phyloP scores from a whole-genome alignment of 2,329 filamentous ascomycete genomes.

The Parastagonospora nodorum region DNA sequence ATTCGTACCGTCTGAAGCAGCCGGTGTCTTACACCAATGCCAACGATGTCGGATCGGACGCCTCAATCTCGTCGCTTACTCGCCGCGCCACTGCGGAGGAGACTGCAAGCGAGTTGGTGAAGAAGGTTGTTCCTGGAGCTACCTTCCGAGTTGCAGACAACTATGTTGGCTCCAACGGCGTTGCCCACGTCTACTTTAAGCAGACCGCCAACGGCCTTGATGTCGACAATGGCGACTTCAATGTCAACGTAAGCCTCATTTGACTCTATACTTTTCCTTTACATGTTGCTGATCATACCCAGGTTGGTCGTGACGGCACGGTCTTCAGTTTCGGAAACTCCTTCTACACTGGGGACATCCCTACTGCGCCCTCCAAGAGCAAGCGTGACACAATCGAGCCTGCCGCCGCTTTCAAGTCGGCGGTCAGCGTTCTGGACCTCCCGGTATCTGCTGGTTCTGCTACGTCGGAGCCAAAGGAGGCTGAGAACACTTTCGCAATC shows the following conservation, averaged over 20 bases:
- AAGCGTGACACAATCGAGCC: constrained; percentile 54
- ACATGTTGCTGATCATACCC: not conserved
- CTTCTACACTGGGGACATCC: constrained; percentile 54
- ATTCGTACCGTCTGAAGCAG: constrained; percentile 38
- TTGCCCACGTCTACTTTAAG: constrained; percentile 64
- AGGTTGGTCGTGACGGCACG: constrained; percentile 59
- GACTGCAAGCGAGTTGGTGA: constrained; percentile 40
- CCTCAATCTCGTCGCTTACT: constrained; percentile 20
- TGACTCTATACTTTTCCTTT: not conserved
- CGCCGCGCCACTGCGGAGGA: constrained; percentile 35
- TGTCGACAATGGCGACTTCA: constrained; percentile 66
- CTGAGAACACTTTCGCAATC: constrained; percentile 51
- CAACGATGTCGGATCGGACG: constrained; percentile 22
- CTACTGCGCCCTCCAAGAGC: constrained; percentile 39
- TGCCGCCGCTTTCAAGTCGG: constrained; percentile 50
- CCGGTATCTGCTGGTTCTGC: constrained; percentile 50
- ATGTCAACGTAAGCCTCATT: constrained; percentile 59
- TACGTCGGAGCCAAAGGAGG: constrained; percentile 46
- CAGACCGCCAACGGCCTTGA: constrained; percentile 64
- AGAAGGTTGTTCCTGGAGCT: constrained; percentile 40
- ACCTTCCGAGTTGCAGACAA: constrained; percentile 60
- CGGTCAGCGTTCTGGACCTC: constrained; percentile 48
- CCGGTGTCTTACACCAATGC: constrained; percentile 30
- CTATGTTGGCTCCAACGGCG: constrained; percentile 61
- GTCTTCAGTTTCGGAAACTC: constrained; percentile 64